A percentile compares a stretch with the other conserved stretches of the same genome.
Conservation (phyloP, 495 filamentous ascomycete genomes). For the Hypoxylon perforatum region DNA sequence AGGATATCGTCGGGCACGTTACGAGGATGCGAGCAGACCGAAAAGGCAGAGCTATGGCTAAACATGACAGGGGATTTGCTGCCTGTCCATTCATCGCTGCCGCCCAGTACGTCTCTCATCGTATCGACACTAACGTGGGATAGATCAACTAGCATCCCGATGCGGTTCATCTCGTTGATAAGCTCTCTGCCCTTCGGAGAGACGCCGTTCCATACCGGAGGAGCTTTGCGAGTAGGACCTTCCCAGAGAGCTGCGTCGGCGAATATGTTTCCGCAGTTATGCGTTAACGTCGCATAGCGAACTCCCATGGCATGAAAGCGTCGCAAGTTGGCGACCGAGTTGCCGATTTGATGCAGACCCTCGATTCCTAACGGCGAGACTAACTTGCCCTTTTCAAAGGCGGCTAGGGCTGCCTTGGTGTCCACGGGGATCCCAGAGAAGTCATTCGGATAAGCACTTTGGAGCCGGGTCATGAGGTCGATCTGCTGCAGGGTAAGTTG, state of each 20-base stretch:
- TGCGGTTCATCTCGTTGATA: constrained; percentile 80
- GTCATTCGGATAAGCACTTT: constrained; percentile 71
- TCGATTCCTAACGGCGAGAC: constrained; percentile 83
- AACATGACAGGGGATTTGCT: constrained; percentile 78
- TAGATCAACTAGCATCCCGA: constrained; percentile 83
- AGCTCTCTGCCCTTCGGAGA: constrained; percentile 74
- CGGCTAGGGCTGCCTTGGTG: constrained; percentile 66
- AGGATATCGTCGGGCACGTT: constrained; percentile 81
- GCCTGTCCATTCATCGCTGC: constrained; percentile 56
- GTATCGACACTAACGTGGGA: constrained; percentile 75
- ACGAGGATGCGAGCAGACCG: constrained; percentile 74
- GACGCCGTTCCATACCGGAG: constrained; percentile 70
- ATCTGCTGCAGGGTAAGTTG: constrained; percentile 83
- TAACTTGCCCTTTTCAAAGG: constrained; percentile 67
- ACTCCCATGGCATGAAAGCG: constrained; percentile 83
- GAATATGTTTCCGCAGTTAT: constrained; percentile 93
- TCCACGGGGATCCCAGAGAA: constrained; percentile 72
- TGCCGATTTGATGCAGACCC: constrained; percentile 95
- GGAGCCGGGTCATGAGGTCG: constrained; percentile 79
- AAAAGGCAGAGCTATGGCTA: constrained; percentile 74
- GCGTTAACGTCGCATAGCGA: constrained; percentile 88
- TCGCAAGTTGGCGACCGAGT: constrained; percentile 80
- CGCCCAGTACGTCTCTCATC: constrained; percentile 74
- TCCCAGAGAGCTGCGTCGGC: constrained; percentile 81
- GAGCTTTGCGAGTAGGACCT: constrained; percentile 57